These are phyloP conservation scores for Stropharia rugosoannulata DNA, from an alignment of 768 basidiomycete species.

Conservation along the genomic window DNA sequence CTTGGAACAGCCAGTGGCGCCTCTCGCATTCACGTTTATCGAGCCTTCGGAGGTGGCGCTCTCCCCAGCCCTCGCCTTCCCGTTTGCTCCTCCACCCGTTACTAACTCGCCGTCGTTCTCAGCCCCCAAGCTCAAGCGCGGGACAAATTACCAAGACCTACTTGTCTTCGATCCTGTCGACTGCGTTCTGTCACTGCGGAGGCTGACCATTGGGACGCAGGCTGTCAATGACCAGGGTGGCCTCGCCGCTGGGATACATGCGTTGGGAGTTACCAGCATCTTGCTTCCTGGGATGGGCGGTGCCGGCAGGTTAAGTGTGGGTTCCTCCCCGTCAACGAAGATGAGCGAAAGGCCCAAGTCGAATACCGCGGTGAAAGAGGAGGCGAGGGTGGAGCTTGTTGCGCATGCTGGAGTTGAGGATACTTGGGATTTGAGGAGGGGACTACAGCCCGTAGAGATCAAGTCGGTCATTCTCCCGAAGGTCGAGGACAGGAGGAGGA, in stretches of 20 bases:
- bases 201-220: slow-evolving; percentile 46
- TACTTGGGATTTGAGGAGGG: slow-evolving; percentile 62
- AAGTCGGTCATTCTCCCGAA: slow-evolving; percentile 26
- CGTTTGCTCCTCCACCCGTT: slow-evolving; percentile 7
- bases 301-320: slow-evolving; percentile 31
- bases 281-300: slow-evolving; percentile 58
- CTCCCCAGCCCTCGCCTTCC: slow-evolving; percentile 6
- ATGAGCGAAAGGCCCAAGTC: background rate
- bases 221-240: slow-evolving; percentile 21
- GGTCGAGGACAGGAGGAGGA: background rate
- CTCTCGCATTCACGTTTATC: slow-evolving; percentile 61
- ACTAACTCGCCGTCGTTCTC: slow-evolving; percentile 26
- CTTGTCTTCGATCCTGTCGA: slow-evolving; percentile 66
- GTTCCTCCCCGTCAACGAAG: slow-evolving; percentile 27
- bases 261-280: slow-evolving; percentile 49
- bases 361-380: slow-evolving; percentile 10
- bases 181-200: slow-evolving; percentile 52
- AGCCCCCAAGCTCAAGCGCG: slow-evolving; percentile 23
- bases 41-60: slow-evolving; percentile 27
- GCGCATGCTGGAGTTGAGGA: slow-evolving; percentile 46
- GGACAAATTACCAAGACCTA: slow-evolving; percentile 60
- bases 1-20: slow-evolving; percentile 28
- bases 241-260: slow-evolving; percentile 29
- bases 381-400: slow-evolving; percentile 31
- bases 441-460: slow-evolving; percentile 53